A percentile compares a stretch with the other conserved stretches of the same genome.
Conservation (phyloP, 495 filamentous ascomycete species). For the Penicillium robsamsonii region DNA sequence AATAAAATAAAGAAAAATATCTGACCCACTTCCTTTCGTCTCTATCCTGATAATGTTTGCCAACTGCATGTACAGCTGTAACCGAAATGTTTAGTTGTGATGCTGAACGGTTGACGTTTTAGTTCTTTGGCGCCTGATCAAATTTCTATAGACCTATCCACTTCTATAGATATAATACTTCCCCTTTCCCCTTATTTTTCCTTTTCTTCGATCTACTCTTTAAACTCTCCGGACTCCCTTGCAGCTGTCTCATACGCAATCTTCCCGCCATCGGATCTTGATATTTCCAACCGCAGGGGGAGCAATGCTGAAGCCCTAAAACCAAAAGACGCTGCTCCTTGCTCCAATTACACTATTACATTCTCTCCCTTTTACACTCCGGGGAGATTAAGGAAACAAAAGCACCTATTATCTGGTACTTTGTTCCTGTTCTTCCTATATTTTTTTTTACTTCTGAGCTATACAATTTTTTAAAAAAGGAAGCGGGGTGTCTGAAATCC, state of each 20-base stretch:
- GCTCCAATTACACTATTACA: constrained; percentile 19
- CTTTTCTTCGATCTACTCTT: constrained; percentile 11
- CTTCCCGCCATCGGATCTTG: constrained; percentile 25
- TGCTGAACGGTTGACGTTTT: constrained; percentile 40
- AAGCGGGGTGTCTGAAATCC: constrained; percentile 19
- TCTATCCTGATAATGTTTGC: constrained; percentile 40
- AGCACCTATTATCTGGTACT: constrained; percentile 29
- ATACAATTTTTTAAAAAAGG: constrained; percentile 6
- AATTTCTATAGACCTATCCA: constrained; percentile 37
- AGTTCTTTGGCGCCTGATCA: constrained; percentile 43
- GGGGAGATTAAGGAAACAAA: constrained; percentile 30
- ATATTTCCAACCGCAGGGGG: constrained; percentile 29
- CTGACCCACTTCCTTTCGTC: constrained; percentile 20
- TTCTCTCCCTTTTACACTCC: constrained; percentile 30
- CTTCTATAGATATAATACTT: constrained; percentile 30
- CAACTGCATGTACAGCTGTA: constrained; percentile 46
- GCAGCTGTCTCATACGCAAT: constrained; percentile 29
- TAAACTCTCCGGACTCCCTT: constrained; percentile 23
- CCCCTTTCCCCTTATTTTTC: constrained; percentile 33
- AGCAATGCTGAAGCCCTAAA: constrained; percentile 37
- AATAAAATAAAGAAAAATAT: constrained; percentile 20
- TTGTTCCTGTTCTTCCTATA: constrained; percentile 6
- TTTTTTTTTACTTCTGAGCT: constrained; percentile 8
- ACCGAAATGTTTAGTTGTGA: constrained; percentile 38
- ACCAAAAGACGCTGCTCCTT: constrained; percentile 19